Conservation (phyloP, 129 eudicot genomes). For the Deinandra increscens region DNA sequence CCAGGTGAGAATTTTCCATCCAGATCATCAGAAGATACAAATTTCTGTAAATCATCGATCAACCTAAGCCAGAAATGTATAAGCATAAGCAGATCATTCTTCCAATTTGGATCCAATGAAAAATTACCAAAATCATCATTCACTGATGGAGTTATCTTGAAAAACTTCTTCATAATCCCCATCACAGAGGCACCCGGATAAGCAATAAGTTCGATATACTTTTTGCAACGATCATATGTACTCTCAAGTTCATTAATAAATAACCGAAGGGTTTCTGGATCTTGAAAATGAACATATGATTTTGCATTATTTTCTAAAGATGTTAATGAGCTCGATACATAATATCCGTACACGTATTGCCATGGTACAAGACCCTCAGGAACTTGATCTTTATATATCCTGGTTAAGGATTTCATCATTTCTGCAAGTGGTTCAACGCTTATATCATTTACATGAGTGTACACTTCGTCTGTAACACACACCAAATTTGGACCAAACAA, state of each 20-base stretch:
- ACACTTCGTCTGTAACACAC: slow-evolving; percentile 64
- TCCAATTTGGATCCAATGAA: slow-evolving; percentile 49
- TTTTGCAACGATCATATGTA: slow-evolving; percentile 57
- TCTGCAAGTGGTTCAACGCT: slow-evolving; percentile 83
- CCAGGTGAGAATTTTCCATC: slow-evolving; percentile 45
- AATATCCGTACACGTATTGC: slow-evolving; percentile 62
- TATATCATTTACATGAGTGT: slow-evolving; percentile 52
- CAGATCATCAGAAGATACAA: slow-evolving; percentile 31
- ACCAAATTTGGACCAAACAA: slow-evolving; percentile 54
- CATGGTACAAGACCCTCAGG: slow-evolving; percentile 62
- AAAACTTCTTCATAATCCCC: slow-evolving; percentile 56
- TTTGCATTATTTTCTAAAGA: slow-evolving; percentile 56
- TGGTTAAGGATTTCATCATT: slow-evolving; percentile 63
- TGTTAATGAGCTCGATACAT: slow-evolving; percentile 49
- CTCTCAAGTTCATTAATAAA: slow-evolving; percentile 67
- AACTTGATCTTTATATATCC: slow-evolving; percentile 32
- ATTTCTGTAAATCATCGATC: slow-evolving; percentile 51
- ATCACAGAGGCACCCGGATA: slow-evolving; percentile 39
- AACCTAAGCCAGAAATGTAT: slow-evolving; percentile 67
- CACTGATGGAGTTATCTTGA: slow-evolving; percentile 50
- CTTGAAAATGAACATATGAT: slow-evolving; percentile 40
- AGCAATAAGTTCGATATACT: slow-evolving; percentile 49
- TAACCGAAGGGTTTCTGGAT: slow-evolving; percentile 50
- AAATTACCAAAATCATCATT: slow-evolving; percentile 30
- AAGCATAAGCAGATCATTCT: slow-evolving; percentile 63